A percentile compares a stretch with the other conserved stretches of the same genome.
These are phyloP conservation scores for Aphanocladium album DNA, from an alignment of 2,329 filamentous ascomycete genomes.

Conservation along the genomic window DNA sequence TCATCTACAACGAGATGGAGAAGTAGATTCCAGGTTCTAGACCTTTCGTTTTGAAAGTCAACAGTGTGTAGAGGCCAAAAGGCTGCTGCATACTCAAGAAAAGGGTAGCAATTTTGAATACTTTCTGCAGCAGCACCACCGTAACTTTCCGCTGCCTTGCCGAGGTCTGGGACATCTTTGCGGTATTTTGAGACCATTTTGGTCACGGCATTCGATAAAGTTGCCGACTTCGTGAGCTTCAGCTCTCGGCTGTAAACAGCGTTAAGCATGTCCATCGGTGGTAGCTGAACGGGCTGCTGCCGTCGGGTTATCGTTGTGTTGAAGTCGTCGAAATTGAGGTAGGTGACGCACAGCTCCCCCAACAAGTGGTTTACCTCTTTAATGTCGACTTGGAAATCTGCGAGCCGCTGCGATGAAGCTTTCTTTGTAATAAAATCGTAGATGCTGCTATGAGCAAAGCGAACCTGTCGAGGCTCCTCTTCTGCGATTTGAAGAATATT, in stretches of 20 bases:
- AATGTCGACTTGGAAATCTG: neutral
- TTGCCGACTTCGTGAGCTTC: neutral
- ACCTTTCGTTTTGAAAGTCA: neutral
- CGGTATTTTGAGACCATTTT: too few relatives aligned
- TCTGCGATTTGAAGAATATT: slow-evolving; percentile 28
- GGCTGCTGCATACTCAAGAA: too few relatives aligned
- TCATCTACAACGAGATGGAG: too few relatives aligned
- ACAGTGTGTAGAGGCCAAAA: too few relatives aligned
- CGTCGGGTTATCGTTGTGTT: neutral
- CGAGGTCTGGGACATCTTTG: too few relatives aligned
- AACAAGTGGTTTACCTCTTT: neutral
- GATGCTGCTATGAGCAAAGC: slow-evolving; percentile 27
- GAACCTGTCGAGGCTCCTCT: slow-evolving; percentile 25
- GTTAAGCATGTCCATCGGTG: neutral
- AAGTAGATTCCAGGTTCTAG: neutral
- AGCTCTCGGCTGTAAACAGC: neutral
- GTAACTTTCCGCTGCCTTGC: too few relatives aligned
- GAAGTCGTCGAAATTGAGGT: neutral
- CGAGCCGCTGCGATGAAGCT: neutral
- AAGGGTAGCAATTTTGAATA: too few relatives aligned
- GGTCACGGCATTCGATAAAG: too few relatives aligned
- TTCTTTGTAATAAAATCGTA: neutral
- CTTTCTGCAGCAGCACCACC: too few relatives aligned
- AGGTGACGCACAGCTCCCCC: neutral
- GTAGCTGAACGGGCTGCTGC: neutral